A percentile compares a stretch with the other conserved stretches of the same genome.
phyloP scores from a whole-genome alignment of 768 basidiomycete genomes.

The Trametes coccinea region DNA sequence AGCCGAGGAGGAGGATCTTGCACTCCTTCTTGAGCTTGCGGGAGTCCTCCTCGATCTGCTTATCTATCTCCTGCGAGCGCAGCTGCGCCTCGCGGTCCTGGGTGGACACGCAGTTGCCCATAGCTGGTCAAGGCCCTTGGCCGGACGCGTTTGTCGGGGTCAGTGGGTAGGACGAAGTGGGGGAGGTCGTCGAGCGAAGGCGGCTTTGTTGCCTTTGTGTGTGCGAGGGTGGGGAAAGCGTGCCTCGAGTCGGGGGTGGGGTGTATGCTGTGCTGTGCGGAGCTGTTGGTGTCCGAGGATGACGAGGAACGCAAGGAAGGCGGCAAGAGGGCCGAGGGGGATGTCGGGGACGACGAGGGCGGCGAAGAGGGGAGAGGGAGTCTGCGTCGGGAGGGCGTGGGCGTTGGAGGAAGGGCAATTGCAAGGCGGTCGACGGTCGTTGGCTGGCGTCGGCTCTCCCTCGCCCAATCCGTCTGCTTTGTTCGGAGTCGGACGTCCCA shows the following conservation, averaged over 20 bases:
- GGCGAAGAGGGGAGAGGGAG: background rate
- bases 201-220: slow-evolving; percentile 11
- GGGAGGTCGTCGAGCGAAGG: slow-evolving; percentile 10
- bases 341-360: background rate
- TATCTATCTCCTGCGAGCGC: slow-evolving; percentile 76
- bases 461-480: slow-evolving; percentile 18
- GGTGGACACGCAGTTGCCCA: slow-evolving; percentile 72
- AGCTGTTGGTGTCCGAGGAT: background rate
- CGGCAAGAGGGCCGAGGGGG: background rate
- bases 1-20: slow-evolving; percentile 92
- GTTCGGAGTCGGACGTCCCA: slow-evolving; percentile 5
- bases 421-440: background rate
- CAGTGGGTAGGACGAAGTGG: background rate
- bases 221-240: background rate
- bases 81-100: slow-evolving; percentile 59
- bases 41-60: slow-evolving; percentile 82
- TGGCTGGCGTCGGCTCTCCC: slow-evolving; percentile 19
- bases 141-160: background rate
- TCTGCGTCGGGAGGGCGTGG: slow-evolving; percentile 14
- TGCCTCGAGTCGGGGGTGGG: too few species aligned
- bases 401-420: too few species aligned
- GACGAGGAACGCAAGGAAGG: background rate
- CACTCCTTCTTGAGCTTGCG: slow-evolving; percentile 83
- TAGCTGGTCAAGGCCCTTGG: slow-evolving; percentile 30
- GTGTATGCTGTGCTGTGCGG: too few species aligned